phyloP scores from a whole-genome alignment of 331 rosid genomes.

The Pyracantha coccinea region DNA sequence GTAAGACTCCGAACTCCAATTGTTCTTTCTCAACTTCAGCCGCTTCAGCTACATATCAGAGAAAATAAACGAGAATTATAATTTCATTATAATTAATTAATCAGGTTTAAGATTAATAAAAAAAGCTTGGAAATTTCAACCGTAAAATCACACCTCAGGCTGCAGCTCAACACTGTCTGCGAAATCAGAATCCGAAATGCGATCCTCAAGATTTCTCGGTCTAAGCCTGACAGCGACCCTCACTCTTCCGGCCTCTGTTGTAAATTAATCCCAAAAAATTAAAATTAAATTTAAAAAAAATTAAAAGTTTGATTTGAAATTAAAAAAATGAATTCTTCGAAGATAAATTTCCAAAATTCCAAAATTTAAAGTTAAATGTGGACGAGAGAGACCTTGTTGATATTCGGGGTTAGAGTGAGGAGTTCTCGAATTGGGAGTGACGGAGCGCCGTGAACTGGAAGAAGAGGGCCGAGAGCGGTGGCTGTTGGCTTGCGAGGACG shows the following conservation, averaged over 20 bases:
- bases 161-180: slow-evolving; percentile 52
- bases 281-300: too few relatives aligned
- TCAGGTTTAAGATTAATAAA: neutral
- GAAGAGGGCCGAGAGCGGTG: slow-evolving; percentile 35
- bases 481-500: slow-evolving; percentile 6
- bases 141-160: slow-evolving; percentile 54
- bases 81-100: neutral
- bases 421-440: slow-evolving; percentile 32
- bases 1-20: slow-evolving; percentile 62
- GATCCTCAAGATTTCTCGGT: slow-evolving; percentile 49
- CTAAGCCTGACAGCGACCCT: slow-evolving; percentile 61
- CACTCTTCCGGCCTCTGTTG: slow-evolving; percentile 48
- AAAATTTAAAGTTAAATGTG: neutral
- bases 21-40: slow-evolving; percentile 55
- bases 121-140: neutral
- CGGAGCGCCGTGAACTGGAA: slow-evolving; percentile 44
- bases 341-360: neutral
- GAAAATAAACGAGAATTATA: neutral
- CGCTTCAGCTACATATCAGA: slow-evolving; percentile 40
- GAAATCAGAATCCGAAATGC: slow-evolving; percentile 43
- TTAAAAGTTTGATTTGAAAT: neutral
- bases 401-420: slow-evolving; percentile 30
- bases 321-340: neutral
- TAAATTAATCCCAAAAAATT: neutral
- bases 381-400: slow-evolving; percentile 29